Evolutionary conservation across 2,329 filamentous ascomycete species (phyloP).

Genomic region (Pyrenophora teres): DNA sequence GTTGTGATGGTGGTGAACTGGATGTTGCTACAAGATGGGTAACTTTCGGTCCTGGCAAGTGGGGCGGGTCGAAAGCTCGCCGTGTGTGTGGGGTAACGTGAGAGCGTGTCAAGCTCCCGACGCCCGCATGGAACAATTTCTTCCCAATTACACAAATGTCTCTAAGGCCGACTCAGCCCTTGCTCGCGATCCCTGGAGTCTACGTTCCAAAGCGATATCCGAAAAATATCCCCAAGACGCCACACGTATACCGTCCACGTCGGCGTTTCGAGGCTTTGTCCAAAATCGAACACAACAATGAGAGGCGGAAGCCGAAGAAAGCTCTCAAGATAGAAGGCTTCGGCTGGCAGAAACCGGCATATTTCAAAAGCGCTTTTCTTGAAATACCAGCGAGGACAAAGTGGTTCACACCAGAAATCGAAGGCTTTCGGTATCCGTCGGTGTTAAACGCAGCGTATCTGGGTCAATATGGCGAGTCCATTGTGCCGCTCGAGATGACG

Average conservation of each 20-base stretch:
- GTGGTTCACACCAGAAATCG: constrained; percentile 32
- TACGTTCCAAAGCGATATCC: too few relatives aligned
- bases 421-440: constrained; percentile 6
- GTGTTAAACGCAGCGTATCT: constrained; percentile 34
- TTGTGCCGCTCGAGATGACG: constrained; percentile 66
- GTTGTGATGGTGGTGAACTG: neutral
- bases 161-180: too few relatives aligned
- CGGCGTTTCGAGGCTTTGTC: neutral
- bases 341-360: constrained; percentile 23
- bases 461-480: constrained; percentile 51
- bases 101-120: constrained; percentile 23
- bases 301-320: neutral
- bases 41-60: constrained; percentile 28
- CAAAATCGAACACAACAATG: too few relatives aligned
- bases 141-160: neutral
- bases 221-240: too few relatives aligned
- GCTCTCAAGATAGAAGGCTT: constrained; percentile 18
- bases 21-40: constrained; percentile 10
- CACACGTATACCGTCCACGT: too few relatives aligned
- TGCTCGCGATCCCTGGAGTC: too few relatives aligned
- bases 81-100: constrained; percentile 22
- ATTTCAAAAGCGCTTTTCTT: constrained; percentile 30
- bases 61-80: constrained; percentile 18
- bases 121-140: too few relatives aligned
- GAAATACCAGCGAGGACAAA: constrained; percentile 36